Base-by-base conservation (phyloP, 2,329 filamentous ascomycete genomes). In the Aaosphaeria arxii region DNA sequence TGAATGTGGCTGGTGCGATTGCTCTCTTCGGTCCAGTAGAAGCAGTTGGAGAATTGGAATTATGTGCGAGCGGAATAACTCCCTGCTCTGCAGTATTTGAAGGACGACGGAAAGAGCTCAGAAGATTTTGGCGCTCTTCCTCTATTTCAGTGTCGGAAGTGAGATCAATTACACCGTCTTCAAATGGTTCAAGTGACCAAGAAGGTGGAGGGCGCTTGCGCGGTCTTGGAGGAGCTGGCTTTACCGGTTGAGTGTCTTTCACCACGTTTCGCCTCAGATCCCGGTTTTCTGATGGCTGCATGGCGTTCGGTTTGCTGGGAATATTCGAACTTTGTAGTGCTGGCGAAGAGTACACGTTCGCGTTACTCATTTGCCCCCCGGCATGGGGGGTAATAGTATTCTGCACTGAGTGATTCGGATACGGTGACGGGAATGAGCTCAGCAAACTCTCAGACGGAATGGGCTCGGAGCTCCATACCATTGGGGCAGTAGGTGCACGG, bases 61-160 rank as follows among this genome's bases (percentile, higher is more conserved):
- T 24, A 24, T 24, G 17, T 24, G 17, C 17, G 17, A 24, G 17
- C 17, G 17, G 17, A 24, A 24, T 2, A 24, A 24, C 17, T 24
- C 17, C 17, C 17, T 24, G 17, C 17, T 24, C 17, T 24, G 17
- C 17, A 24, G 17, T 24, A 24, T 24, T 36, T 13, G 33, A 11
- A 36, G 11, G 39, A 9, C 39, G 11, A 28, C 41, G 28, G 41
- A 51, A 51, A 5, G 45, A 43, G 6, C 42, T 44, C 7, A 53
- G 48, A 6, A 53, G 45, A 40, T 42, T 40, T 31, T 48, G 48
- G 29, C 42, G 48, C 35, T 50, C 51, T 31, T 45, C 31, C 29
- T 53, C 50, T 28, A 43, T 36, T 29, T 53, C 50, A 5, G 39
- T 44, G 40, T 53, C 51, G 39, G 30, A 30, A 5, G 47, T 53